Evolutionary conservation across 768 basidiomycete genomes (phyloP), one percentile per base, ranked within the genome.

Genomic region (Hirschioporus abietinus): DNA sequence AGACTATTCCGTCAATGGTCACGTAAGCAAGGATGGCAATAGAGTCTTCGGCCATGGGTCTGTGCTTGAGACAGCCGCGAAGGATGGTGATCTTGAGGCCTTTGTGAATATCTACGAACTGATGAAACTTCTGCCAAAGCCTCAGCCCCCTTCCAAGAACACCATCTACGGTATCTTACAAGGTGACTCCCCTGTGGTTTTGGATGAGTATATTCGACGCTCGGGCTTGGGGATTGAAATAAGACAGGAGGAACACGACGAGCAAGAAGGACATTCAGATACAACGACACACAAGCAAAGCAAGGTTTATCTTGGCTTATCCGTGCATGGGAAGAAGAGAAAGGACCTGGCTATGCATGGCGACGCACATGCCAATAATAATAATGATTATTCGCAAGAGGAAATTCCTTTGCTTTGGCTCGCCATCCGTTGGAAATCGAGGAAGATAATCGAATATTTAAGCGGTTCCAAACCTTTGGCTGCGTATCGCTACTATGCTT

Each of bases 241-340:
- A 24, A 36, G 17, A 26, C 64, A 65, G n/a, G n/a, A 26, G 34
- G 66, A 63, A 30, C 67, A 69, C 8, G 74, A 76, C 23, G 66
- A 70, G 15, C 71, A 74, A 26, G 67, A 67, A 10, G 70, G 73
- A 10, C 68, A 72, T 57, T 79, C 80, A 68, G 80, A 81, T 68
- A 68, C 74, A 65, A 79, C 81, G 71, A 79, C 75, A 71, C 30
- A 8, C 30, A 25, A 15, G 35, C 63, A 64, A 23, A 59, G 35
- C 63, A 71, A 70, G 62, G 60, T 82, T 0, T 89, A 88, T 69
- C 82, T 87, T 20, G 87, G 88, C 0, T 77, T 89, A 58, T 82
- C 82, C 65, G 84, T 88, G 24, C 84, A 87, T 66, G 87, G 86
- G n/a, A 86, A 86, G 77, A 88, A 88, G 70, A 78, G 84, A 2